Evolutionary conservation across 2,329 filamentous ascomycete species (phyloP).

Genomic region (Paradendryphiella salina): DNA sequence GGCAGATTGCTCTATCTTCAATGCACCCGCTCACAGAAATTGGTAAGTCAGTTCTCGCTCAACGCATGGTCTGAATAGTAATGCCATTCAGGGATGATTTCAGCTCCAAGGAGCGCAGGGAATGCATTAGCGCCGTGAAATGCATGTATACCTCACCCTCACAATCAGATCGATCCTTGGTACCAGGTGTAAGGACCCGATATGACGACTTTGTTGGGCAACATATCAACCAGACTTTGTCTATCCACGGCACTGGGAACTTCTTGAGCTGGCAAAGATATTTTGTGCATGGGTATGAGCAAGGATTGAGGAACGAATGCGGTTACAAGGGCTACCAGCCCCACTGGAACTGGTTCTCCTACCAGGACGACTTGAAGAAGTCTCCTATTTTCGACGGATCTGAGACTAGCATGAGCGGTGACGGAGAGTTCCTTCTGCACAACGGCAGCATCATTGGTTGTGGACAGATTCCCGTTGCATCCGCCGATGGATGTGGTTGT

Average conservation of each 20-base stretch:
- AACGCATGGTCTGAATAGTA: neutral
- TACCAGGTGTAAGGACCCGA: conserved; percentile 27
- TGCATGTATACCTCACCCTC: conserved; percentile 24
- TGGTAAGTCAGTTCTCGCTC: conserved; percentile 12
- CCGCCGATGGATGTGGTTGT: conserved; percentile 29
- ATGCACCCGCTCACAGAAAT: conserved; percentile 16
- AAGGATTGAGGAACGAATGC: conserved; percentile 47
- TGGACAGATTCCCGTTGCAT: conserved; percentile 12
- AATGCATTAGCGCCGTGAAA: conserved; percentile 26
- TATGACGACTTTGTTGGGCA: conserved; percentile 36
- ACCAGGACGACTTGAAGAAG: conserved; percentile 31
- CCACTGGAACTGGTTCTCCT: conserved; percentile 55
- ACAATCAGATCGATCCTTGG: conserved; percentile 11
- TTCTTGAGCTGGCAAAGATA: conserved; percentile 45
- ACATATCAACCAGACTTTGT: conserved; percentile 26
- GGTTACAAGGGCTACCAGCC: conserved; percentile 44
- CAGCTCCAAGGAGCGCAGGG: conserved; percentile 17
- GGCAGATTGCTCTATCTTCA: conserved; percentile 11
- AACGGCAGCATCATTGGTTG: conserved; percentile 19
- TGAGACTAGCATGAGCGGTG: conserved; percentile 43
- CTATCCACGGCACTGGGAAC: conserved; percentile 27
- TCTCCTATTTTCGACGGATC: conserved; percentile 33
- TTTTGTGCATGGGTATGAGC: conserved; percentile 44
- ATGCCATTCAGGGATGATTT: neutral
- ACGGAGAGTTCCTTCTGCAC: conserved; percentile 16